phyloP scores from a whole-genome alignment of 164 flowering plant species.

The Sextonia rubra region DNA sequence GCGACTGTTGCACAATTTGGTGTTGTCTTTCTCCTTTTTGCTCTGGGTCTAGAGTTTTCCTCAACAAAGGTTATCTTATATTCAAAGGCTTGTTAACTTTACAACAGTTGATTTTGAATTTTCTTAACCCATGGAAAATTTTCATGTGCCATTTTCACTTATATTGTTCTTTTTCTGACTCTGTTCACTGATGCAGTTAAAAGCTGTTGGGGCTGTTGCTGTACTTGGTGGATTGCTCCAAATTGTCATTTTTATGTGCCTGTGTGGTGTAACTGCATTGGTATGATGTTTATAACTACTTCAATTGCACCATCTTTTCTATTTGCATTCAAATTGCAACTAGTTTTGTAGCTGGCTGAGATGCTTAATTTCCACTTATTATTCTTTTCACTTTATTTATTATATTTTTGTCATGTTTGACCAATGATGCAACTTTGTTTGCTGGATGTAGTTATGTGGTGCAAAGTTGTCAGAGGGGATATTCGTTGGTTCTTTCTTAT shows the following conservation, averaged over 20 bases:
- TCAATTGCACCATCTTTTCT: neutral
- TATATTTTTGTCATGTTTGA: neutral
- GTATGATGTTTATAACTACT: slow-evolving; percentile 34
- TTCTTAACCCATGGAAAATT: neutral
- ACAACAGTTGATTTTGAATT: neutral
- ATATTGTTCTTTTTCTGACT: neutral
- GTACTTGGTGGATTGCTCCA: slow-evolving; percentile 95
- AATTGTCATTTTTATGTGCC: slow-evolving; percentile 62
- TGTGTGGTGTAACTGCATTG: slow-evolving; percentile 66
- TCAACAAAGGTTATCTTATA: slow-evolving; percentile 59
- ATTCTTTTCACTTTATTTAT: slow-evolving; percentile 6
- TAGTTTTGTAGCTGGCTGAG: neutral
- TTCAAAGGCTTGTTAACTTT: neutral
- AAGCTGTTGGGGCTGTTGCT: slow-evolving; percentile 94
- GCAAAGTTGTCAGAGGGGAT: slow-evolving; percentile 90
- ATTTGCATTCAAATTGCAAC: neutral
- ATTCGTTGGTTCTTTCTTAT: slow-evolving; percentile 85
- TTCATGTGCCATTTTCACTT: neutral
- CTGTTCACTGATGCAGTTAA: slow-evolving; percentile 49
- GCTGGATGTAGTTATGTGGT: slow-evolving; percentile 69
- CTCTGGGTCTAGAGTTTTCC: slow-evolving; percentile 95
- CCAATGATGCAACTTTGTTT: neutral
- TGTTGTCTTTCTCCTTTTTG: slow-evolving; percentile 96
- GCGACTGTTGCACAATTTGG: slow-evolving; percentile 99
- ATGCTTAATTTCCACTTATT: neutral